Evolutionary conservation across 2,329 filamentous ascomycete species (phyloP), one percentile per base, ranked within the genome.

Genomic region (Botrytis fragariae): DNA sequence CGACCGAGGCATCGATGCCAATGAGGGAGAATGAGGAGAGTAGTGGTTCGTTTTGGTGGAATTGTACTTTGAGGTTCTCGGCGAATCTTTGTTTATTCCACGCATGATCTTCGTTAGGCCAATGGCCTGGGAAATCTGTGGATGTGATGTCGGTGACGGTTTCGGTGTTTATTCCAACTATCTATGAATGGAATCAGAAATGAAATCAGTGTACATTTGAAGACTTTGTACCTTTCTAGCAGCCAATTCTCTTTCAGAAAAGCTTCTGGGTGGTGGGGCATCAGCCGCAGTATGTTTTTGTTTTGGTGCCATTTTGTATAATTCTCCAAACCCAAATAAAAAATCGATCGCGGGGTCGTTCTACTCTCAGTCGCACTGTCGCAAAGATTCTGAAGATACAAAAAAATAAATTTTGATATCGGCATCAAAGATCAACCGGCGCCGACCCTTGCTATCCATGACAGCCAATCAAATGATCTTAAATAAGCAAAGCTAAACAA

Each of bases 121-220:
- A 96, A 83, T 97, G 94, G 77, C 92, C 92, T 25, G 97, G 97
- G 82, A 95, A 97, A 81, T 98, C 95, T 79, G 91, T 97, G 64
- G 94, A 96, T 75, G 91, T 88, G 79, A 95, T 92, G 84, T 98
- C 90, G 78, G 92, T 93, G 80, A 99, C 92, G 35, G 93, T 98
- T 84, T 99, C 96, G 78, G 90, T 86, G 83, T 96, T 93, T 84
- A 99, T 91, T 78, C 91, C 90, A 80, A 99, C 91, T 78, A 93
- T 92, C 93, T 97, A 71, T 45, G 42, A 45, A 74, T 18, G 69
- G 14, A n/a, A 42, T 77, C 59, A 71, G 69, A 63, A 42, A 45
- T 67, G 32, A 57, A 65, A 45, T 37, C 44, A 69, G 20, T 67
- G 25, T 59, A 3, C 18, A 35, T 2, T 48, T 25, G 37, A 16